Base-by-base conservation (phyloP, 208 protist species). In the Strigomonas galati region DNA sequence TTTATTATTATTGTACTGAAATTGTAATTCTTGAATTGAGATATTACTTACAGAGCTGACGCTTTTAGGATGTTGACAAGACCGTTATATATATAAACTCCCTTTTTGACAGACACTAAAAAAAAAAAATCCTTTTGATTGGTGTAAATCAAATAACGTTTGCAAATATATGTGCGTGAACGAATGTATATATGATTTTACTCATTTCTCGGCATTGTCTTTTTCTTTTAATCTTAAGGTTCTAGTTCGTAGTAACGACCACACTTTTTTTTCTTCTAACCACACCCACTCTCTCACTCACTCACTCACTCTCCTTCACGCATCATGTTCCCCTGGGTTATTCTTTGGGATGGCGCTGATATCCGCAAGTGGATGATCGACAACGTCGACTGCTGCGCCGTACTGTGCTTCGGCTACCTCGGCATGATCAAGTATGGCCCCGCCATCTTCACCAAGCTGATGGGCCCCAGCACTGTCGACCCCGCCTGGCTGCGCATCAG, bases 401-500 rank as follows among this genome's bases (percentile, higher is more conserved):
- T 59, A 7, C 54, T 59, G 4, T 59, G 54, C 26, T 59, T 62
- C 30, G 4, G 12, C 17, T 62, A 62, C 31, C 31, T 62, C 31
- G 56, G 56, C n/a, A 40, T 62, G 30, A 37, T 62, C 31, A 4
- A n/a, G 7, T 62, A 62, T 19, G 56, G 56, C 56, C 56, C 56
- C 31, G 4, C 10, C 6, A 40, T 62, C 28, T 40, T 14, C 56
- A 62, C 12, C n/a, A 40, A n/a, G 14, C 17, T 59, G 17, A 6
- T 59, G 7, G 54, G 54, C 54, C 7, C 21, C 24, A 31, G 30
- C 23, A 35, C 54, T 4, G 24, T 12, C 14, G 76, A 82, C 58
- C 81, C 81, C 21, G 61, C 64, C 62, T 86, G 81, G 81, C 79
- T 95, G 57, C 78, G 30, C 24, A 21, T 32, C 30, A 21, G 24